Percentiles rank a stretch among this genome's conserved stretches.
Conservation (phyloP, 495 filamentous ascomycete species). For the Aspergillus haitiensis region DNA sequence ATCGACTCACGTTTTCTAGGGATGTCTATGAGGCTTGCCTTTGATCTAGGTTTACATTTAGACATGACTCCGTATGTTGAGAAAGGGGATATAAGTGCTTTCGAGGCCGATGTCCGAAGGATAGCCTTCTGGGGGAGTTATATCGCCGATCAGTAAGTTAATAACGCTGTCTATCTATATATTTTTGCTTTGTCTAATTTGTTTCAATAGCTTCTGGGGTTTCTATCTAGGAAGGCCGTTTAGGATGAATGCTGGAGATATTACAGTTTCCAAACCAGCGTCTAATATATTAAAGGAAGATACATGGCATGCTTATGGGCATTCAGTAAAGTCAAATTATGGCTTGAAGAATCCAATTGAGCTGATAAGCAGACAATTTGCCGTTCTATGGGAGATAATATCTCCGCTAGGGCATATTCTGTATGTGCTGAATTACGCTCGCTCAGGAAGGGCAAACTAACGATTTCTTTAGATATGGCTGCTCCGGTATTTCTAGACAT, state of each 20-base stretch:
- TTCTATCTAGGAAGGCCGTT: slow-evolving; percentile 51
- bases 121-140: slow-evolving; percentile 55
- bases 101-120: slow-evolving; percentile 47
- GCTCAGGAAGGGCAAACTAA: slow-evolving; percentile 15
- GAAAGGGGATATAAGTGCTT: slow-evolving; percentile 42
- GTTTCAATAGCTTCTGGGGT: slow-evolving; percentile 43
- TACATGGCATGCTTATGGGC: slow-evolving; percentile 48
- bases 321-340: slow-evolving; percentile 25
- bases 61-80: slow-evolving; percentile 50
- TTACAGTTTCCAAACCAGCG: slow-evolving; percentile 46
- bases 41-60: slow-evolving; percentile 51
- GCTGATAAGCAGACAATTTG: slow-evolving; percentile 47
- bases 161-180: neutral
- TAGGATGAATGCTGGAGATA: slow-evolving; percentile 48
- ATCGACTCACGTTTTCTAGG: slow-evolving; percentile 22
- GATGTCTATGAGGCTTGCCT: slow-evolving; percentile 54
- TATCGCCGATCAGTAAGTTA: slow-evolving; percentile 48
- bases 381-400: slow-evolving; percentile 51
- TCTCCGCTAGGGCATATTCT: slow-evolving; percentile 50
- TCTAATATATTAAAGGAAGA: slow-evolving; percentile 38
- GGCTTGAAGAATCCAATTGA: slow-evolving; percentile 42
- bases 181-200: neutral
- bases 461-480: slow-evolving; percentile 39
- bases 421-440: slow-evolving; percentile 28
- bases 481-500: slow-evolving; percentile 45